These are phyloP conservation scores for Tricholoma hemisulphureum DNA, from an alignment of 768 basidiomycete genomes.

Conservation along the genomic window DNA sequence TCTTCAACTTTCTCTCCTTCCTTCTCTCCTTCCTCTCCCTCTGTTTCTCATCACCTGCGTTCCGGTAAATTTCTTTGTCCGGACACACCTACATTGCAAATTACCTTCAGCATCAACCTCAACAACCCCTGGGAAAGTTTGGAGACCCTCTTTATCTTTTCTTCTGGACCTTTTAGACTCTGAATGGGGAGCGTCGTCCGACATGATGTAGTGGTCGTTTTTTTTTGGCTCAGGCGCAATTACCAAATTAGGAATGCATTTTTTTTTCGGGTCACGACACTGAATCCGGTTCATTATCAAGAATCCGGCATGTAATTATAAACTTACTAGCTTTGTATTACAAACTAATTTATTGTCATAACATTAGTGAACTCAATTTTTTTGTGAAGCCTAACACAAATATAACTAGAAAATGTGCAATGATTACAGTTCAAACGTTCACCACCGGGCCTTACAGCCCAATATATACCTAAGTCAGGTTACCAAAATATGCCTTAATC, in stretches of 20 bases:
- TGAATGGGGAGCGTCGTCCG: slow-evolving; percentile 21
- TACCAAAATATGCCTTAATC: no score
- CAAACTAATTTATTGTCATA: no score
- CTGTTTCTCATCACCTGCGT: slow-evolving; percentile 16
- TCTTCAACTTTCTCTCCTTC: slow-evolving; percentile 16
- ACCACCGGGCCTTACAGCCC: no score
- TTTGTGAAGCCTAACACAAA: no score
- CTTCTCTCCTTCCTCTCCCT: slow-evolving; percentile 23
- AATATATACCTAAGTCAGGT: no score
- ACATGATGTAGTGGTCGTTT: slow-evolving; percentile 25
- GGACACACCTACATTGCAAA: neutral
- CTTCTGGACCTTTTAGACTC: slow-evolving; percentile 28
- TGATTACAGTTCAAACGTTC: no score
- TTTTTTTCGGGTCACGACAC: neutral
- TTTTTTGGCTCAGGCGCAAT: neutral
- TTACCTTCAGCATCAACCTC: slow-evolving; percentile 4
- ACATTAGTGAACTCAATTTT: no score
- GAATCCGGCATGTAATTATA: no score
- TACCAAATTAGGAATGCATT: neutral
- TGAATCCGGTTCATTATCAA: no score
- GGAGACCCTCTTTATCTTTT: slow-evolving; percentile 19
- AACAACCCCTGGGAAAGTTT: no score
- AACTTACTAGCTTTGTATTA: no score
- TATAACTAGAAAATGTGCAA: no score
- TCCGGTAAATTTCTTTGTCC: slow-evolving; percentile 4